Percentiles rank a stretch among this genome's conserved stretches.
phyloP scores from a whole-genome alignment of 1,139 yeast genomes.

The Arxiozyma slooffiae region DNA sequence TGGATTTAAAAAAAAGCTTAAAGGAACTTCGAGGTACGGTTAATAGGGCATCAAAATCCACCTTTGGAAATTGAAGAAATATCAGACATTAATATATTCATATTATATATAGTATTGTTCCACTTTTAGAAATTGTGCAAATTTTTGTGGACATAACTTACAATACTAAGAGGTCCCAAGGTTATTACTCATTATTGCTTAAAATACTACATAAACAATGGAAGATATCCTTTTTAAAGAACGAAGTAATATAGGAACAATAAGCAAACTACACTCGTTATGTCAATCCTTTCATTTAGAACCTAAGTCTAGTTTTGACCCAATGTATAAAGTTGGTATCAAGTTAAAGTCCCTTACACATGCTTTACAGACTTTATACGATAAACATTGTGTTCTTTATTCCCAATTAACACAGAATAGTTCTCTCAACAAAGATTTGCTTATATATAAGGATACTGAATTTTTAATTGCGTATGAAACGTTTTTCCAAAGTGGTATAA shows the following conservation, averaged over 20 bases:
- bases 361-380: neutral
- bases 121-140: neutral
- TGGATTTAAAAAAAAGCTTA: neutral
- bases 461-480: constrained; percentile 2
- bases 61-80: neutral
- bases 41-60: neutral
- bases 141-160: too few relatives aligned
- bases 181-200: neutral
- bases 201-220: neutral
- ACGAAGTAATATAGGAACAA: neutral
- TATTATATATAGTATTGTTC: neutral
- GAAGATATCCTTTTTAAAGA: neutral
- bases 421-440: neutral
- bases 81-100: too few relatives aligned
- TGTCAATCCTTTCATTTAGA: constrained; percentile 2
- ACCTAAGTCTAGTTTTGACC: constrained; percentile 7
- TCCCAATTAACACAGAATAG: neutral
- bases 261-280: neutral
- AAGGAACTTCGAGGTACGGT: neutral
- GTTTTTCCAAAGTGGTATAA: constrained; percentile 4
- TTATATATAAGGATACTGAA: neutral
- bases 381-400: constrained; percentile 1
- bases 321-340: constrained; percentile 1
- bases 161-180: neutral
- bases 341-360: neutral